Conservation (phyloP, 345 rosid genomes). For the Cardamine resedifolia region DNA sequence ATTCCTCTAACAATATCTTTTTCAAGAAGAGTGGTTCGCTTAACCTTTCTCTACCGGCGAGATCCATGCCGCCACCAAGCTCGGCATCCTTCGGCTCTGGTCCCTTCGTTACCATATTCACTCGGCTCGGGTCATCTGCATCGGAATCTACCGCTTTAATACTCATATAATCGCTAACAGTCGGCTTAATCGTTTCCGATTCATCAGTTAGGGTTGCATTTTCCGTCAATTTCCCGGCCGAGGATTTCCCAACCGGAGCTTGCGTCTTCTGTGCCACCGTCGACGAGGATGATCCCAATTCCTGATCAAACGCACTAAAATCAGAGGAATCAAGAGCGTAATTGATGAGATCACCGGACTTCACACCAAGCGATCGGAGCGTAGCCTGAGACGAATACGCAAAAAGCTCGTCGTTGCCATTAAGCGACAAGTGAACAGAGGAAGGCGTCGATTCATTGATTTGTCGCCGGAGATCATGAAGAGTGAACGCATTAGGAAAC, state of each 20-base stretch:
- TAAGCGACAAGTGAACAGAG: background rate
- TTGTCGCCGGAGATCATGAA: background rate
- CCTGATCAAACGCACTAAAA: background rate
- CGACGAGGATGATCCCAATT: background rate
- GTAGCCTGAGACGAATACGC: background rate
- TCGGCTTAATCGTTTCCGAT: background rate
- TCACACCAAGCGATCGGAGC: too few species aligned
- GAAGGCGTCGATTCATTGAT: background rate
- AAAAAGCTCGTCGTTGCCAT: background rate
- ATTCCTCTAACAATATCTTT: constrained; percentile 49
- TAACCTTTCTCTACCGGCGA: constrained; percentile 23
- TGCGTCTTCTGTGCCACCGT: too few species aligned
- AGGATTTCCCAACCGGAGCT: too few species aligned
- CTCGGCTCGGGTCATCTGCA: background rate
- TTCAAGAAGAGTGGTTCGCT: constrained; percentile 56
- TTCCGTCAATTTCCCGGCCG: background rate
- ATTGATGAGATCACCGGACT: background rate
- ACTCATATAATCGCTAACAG: background rate
- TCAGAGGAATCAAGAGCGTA: background rate
- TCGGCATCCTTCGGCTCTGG: background rate
- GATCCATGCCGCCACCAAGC: constrained; percentile 5
- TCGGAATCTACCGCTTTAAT: background rate
- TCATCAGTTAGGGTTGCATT: too few species aligned
- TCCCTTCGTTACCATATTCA: too few species aligned
- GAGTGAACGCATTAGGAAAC: background rate